Evolutionary conservation across 768 basidiomycete species (phyloP), one percentile per base, ranked within the genome.

Genomic region (Leccinum aurantiacum): DNA sequence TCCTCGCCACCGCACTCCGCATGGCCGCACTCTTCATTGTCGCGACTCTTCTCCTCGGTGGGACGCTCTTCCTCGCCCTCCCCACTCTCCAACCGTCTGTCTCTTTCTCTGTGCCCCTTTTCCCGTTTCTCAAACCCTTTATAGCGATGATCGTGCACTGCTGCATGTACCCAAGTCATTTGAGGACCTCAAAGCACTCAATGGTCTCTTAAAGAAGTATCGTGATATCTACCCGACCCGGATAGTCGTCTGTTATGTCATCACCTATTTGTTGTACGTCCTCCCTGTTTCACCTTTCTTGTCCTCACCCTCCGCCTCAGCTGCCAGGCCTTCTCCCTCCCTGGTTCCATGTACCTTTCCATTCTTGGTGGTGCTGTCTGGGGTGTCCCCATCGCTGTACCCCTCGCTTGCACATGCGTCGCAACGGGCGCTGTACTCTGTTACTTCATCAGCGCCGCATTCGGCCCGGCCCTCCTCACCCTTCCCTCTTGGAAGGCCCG

Each of bases 291-390:
- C n/a, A 25, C 52, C 24, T 15, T 4, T 15, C 55, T 29, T 24
- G 31, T 35, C n/a, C 58, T 69, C 58, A 64, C 63, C 49, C 47
- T 46, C 60, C 22, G 54, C 22, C 25, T 22, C 69, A 96, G 95
- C 76, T 80, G 98, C 7, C 95, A 98, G 80, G 93, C 94, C 0
- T 98, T 98, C 76, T 95, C 95, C 7, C 82, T 98, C 14, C 95
- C 96, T 0, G 95, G 95, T 1, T 96, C 94, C 47, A 96, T 98
- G 95, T 98, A 98, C 71, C 84, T 98, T 52, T 94, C 94, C 56
- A 97, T 98, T 68, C 86, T 98, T 13, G 95, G 91, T 19, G 96
- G 96, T 35, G 96, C 96, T 1, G 90, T 97, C 4, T 98, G 94
- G 88, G 95, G 95, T 41, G 88, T 96, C 29, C 76, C 91, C 3